Conservation (phyloP, 129 eudicot species). For the Tanacetum coccineum region DNA sequence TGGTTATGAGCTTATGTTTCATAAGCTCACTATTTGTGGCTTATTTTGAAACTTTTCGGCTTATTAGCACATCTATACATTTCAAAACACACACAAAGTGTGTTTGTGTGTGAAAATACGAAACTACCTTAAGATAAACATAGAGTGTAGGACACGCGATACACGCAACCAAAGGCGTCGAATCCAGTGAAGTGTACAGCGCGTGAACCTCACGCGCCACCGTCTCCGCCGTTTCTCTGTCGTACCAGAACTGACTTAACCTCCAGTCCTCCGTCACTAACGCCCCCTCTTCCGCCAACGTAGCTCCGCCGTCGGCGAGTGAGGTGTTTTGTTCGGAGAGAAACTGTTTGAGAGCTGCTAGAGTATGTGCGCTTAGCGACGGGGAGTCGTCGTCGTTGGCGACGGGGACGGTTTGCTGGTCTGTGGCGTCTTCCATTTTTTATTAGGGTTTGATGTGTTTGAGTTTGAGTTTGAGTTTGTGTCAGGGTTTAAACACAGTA, state of each 20-base stretch:
- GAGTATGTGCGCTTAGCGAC: conserved; percentile 68
- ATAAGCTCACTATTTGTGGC: too few species aligned
- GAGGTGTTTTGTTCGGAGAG: conserved; percentile 53
- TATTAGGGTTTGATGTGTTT: conserved; percentile 34
- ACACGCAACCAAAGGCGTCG: conserved; percentile 68
- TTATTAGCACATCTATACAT: not conserved
- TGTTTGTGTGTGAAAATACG: not conserved
- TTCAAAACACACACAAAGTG: not conserved
- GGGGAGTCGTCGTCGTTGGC: conserved; percentile 65
- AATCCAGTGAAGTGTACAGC: conserved; percentile 37
- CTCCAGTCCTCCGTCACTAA: conserved; percentile 80
- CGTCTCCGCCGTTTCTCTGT: conserved; percentile 79
- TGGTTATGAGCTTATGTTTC: too few species aligned
- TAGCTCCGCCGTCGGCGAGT: conserved; percentile 14
- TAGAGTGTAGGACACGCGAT: conserved; percentile 94
- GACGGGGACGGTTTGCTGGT: conserved; percentile 15
- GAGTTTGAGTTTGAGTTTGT: conserved; percentile 1
- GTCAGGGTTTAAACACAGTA: conserved; percentile 7
- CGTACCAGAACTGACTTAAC: conserved; percentile 97
- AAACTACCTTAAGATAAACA: conserved; percentile 79
- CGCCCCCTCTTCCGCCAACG: conserved; percentile 42
- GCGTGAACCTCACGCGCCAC: conserved; percentile 70
- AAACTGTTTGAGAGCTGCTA: conserved; percentile 81
- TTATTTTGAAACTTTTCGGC: too few species aligned
- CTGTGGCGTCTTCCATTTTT: conserved; percentile 34